Percentiles rank a stretch among this genome's conserved stretches.
phyloP scores from a whole-genome alignment of 495 filamentous ascomycete genomes.

The Aspergillus affinis region DNA sequence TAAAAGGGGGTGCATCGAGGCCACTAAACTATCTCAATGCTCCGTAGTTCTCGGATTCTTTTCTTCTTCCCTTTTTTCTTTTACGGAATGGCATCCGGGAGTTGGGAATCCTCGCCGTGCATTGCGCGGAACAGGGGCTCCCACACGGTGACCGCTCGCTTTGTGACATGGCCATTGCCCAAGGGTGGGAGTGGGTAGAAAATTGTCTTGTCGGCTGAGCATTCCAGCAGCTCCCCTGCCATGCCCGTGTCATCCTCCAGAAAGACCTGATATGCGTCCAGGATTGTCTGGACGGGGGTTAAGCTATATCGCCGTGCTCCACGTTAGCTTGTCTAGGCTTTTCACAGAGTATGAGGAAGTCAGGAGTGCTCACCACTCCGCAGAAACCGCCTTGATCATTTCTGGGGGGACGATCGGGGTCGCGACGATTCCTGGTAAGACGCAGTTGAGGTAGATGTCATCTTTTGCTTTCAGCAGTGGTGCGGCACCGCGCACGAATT shows the following conservation, averaged over 20 bases:
- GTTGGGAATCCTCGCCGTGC: conserved; percentile 27
- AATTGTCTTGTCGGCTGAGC: conserved; percentile 28
- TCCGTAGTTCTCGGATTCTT: no score
- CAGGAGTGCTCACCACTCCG: conserved; percentile 33
- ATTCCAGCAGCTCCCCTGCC: conserved; percentile 29
- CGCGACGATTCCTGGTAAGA: conserved; percentile 29
- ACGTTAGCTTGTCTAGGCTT: not conserved
- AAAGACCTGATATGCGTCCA: conserved; percentile 26
- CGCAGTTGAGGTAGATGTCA: conserved; percentile 30
- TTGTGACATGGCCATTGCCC: conserved; percentile 28
- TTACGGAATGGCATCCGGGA: conserved; percentile 28
- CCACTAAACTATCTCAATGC: not conserved
- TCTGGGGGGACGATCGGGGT: conserved; percentile 31
- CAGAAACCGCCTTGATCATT: conserved; percentile 27
- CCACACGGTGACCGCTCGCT: conserved; percentile 31
- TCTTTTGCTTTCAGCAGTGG: conserved; percentile 31
- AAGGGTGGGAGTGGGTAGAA: conserved; percentile 23
- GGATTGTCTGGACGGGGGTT: conserved; percentile 27
- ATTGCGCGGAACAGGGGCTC: conserved; percentile 31
- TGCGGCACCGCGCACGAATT: conserved; percentile 28
- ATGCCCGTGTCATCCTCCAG: conserved; percentile 29
- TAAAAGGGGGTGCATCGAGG: not conserved
- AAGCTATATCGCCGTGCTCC: conserved; percentile 10
- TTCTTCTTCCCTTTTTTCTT: not conserved
- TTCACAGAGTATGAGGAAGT: no score